A percentile compares a stretch with the other conserved stretches of the same genome.
Evolutionary conservation across 257 asterid species (phyloP).

Genomic region (Solanum dulcamara): DNA sequence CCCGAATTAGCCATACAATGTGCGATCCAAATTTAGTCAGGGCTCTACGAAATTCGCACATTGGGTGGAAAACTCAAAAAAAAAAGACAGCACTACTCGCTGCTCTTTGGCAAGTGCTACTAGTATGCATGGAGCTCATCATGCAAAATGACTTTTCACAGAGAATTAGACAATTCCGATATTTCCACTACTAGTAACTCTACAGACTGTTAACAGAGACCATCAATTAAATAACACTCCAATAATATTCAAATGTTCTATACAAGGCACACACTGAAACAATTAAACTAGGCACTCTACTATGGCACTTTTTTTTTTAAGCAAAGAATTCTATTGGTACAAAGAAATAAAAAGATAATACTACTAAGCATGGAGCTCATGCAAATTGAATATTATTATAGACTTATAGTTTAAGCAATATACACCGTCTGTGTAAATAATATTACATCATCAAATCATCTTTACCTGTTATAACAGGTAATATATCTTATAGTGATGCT

Average conservation of each 20-base stretch:
- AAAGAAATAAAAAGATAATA: not conserved
- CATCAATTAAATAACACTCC: not conserved
- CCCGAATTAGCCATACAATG: no score
- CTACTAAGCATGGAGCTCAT: not conserved
- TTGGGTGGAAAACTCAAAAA: no score
- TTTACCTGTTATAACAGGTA: not conserved
- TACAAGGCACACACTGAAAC: not conserved
- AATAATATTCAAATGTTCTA: not conserved
- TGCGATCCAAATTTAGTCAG: no score
- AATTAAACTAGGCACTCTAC: not conserved
- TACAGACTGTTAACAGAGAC: not conserved
- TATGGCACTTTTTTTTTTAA: not conserved
- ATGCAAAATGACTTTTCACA: not conserved
- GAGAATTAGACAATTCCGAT: not conserved
- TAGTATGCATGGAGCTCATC: not conserved
- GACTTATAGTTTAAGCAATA: not conserved
- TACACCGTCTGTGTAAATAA: not conserved
- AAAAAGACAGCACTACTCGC: not conserved
- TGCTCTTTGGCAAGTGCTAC: not conserved
- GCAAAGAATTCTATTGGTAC: not conserved
- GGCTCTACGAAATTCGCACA: no score
- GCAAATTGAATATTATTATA: not conserved
- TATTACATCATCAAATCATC: not conserved
- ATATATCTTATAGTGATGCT: not conserved
- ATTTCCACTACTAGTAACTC: not conserved